phyloP scores from a whole-genome alignment of 2,329 filamentous ascomycete species.

The Talaromyces sp. region DNA sequence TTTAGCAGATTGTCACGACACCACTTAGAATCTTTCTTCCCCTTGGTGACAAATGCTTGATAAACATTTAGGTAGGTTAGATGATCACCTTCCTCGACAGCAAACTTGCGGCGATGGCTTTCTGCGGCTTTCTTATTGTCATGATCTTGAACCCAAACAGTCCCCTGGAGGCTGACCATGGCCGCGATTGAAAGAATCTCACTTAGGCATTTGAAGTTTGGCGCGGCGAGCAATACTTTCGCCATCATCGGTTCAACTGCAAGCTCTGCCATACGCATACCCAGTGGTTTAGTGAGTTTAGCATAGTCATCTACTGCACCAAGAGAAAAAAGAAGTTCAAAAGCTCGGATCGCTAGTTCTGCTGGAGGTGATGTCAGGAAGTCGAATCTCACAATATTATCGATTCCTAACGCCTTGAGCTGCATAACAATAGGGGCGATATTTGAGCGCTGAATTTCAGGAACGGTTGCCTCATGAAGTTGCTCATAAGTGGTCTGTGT shows the following conservation, averaged over 20 bases:
- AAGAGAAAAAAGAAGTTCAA: conserved; percentile 84
- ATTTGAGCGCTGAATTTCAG: conserved; percentile 91
- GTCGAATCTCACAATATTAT: conserved; percentile 89
- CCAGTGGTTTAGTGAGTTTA: conserved; percentile 86
- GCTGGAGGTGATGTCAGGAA: conserved; percentile 85
- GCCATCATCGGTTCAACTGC: conserved; percentile 95
- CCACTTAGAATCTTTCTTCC: conserved; percentile 81
- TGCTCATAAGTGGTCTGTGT: conserved; percentile 71
- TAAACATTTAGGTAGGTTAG: conserved; percentile 93
- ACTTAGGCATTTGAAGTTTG: conserved; percentile 74
- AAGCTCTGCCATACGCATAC: conserved; percentile 87
- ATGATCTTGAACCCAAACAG: conserved; percentile 79
- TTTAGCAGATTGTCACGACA: conserved; percentile 87
- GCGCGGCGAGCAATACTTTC: conserved; percentile 77
- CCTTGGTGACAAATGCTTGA: conserved; percentile 80
- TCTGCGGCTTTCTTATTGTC: conserved; percentile 76
- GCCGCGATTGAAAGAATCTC: conserved; percentile 91
- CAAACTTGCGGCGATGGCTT: conserved; percentile 75
- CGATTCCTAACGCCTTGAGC: conserved; percentile 91
- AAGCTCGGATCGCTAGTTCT: conserved; percentile 78
- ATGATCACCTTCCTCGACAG: conserved; percentile 91
- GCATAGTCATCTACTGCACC: conserved; percentile 88
- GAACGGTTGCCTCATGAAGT: conserved; percentile 73
- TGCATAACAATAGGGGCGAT: conserved; percentile 86
- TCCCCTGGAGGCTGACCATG: conserved; percentile 85